These are phyloP conservation scores for Microcera coccophila DNA, from an alignment of 2,329 filamentous ascomycete genomes.

Conservation along the genomic window DNA sequence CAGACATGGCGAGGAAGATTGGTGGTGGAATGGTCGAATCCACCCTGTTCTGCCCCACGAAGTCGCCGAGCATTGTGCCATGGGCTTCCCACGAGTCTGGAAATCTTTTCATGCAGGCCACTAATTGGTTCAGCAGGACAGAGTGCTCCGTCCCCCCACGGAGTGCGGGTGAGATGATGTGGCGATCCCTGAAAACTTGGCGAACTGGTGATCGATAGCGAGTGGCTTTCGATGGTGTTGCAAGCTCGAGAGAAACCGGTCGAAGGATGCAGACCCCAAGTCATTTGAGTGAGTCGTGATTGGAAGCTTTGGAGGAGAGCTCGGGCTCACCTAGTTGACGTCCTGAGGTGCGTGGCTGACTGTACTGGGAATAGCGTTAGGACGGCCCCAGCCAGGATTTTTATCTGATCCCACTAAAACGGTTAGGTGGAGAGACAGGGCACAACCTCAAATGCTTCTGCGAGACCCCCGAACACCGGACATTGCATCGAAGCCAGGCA, in stretches of 20 bases:
- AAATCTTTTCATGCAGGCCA: not conserved
- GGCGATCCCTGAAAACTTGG: not conserved
- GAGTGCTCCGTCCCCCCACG: too few relatives aligned
- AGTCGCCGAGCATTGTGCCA: not conserved
- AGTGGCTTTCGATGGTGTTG: not conserved
- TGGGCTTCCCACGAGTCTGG: not conserved
- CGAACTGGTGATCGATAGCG: too few relatives aligned
- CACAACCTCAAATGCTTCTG: too few relatives aligned
- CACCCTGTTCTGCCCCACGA: not conserved
- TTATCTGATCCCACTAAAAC: conserved; percentile 8
- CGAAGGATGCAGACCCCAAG: not conserved
- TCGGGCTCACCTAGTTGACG: too few relatives aligned
- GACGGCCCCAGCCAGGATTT: too few relatives aligned
- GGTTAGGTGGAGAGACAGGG: conserved; percentile 1
- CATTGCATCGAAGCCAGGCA: too few relatives aligned
- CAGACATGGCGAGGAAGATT: too few relatives aligned
- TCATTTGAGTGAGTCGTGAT: not conserved
- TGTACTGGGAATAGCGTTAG: not conserved
- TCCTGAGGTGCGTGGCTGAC: too few relatives aligned
- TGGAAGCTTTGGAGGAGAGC: not conserved
- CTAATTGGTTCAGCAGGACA: too few relatives aligned
- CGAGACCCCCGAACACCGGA: too few relatives aligned
- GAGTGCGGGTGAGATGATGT: too few relatives aligned
- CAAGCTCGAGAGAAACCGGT: not conserved
- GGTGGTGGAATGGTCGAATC: too few relatives aligned